Evolutionary conservation across 169 alveolate genomes (phyloP).

Genomic region (Cytauxzoon felis): DNA sequence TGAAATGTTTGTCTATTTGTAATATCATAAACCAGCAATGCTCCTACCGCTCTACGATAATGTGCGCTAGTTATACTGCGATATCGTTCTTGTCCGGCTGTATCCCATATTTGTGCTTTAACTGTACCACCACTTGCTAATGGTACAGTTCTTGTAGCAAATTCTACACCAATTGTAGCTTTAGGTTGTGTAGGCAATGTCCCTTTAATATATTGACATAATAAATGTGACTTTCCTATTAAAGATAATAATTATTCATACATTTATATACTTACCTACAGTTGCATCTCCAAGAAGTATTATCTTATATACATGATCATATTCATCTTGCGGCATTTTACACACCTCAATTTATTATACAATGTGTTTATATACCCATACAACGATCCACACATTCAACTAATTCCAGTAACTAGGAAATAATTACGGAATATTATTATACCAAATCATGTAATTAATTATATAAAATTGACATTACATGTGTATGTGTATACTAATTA

Average conservation of each 20-base stretch:
- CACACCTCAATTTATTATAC: too few relatives aligned
- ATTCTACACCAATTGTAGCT: conserved; percentile 98
- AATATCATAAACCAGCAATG: conserved; percentile 91
- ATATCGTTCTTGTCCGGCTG: conserved; percentile 94
- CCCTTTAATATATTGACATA: conserved; percentile 92
- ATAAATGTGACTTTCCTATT: conserved; percentile 85
- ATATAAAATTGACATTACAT: too few relatives aligned
- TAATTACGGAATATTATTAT: too few relatives aligned
- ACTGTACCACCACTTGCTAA: conserved; percentile 90
- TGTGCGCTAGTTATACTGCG: conserved; percentile 92
- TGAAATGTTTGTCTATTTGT: conserved; percentile 86
- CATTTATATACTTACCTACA: conserved; percentile 78
- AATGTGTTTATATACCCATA: too few relatives aligned
- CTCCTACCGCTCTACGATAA: conserved; percentile 95
- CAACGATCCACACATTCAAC: too few relatives aligned
- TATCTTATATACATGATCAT: conserved; percentile 84
- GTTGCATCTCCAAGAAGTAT: conserved; percentile 95
- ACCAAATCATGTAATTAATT: too few relatives aligned
- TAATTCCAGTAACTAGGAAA: too few relatives aligned
- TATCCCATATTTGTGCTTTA: conserved; percentile 87
- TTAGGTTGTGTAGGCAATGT: conserved; percentile 90
- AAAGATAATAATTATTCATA: not conserved
- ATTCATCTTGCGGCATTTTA: conserved; percentile 78
- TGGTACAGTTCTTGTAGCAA: conserved; percentile 96
- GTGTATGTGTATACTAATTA: too few relatives aligned